phyloP scores from a whole-genome alignment of 192 early-diverging fungal species.

The Chytriomyces hyalinus region DNA sequence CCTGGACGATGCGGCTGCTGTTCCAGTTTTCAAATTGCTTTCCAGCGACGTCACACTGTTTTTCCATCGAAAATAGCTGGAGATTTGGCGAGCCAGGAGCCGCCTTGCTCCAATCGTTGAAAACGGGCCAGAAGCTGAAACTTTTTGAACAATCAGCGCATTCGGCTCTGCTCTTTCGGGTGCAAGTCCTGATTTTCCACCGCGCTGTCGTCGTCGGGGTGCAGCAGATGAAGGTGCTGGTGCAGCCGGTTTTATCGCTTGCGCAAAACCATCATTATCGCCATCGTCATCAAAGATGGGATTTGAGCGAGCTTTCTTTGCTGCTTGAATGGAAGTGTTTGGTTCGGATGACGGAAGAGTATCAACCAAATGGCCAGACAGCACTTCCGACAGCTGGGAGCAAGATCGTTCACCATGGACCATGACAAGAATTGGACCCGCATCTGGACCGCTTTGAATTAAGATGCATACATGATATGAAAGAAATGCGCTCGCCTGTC shows the following conservation, averaged over 20 bases:
- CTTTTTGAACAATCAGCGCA: too few species aligned
- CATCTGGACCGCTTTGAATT: not conserved
- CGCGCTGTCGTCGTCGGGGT: constrained; percentile 17
- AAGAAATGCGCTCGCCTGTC: not conserved
- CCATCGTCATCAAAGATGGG: not conserved
- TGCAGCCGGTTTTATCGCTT: not conserved
- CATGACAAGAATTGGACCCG: constrained; percentile 73
- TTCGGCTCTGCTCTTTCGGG: too few species aligned
- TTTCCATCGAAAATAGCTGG: constrained; percentile 82
- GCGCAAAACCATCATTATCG: not conserved
- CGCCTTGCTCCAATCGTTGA: not conserved
- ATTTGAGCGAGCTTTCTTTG: not conserved
- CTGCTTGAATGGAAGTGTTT: not conserved
- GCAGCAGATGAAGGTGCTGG: not conserved
- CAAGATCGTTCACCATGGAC: constrained; percentile 68
- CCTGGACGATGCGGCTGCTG: constrained; percentile 18
- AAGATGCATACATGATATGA: not conserved
- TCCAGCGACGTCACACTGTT: constrained; percentile 35
- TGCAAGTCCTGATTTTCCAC: constrained; percentile 1
- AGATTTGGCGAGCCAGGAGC: constrained; percentile 55
- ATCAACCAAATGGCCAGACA: constrained; percentile 1
- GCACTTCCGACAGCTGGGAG: constrained; percentile 64
- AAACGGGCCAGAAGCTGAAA: too few species aligned
- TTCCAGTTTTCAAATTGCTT: constrained; percentile 48
- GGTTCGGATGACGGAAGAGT: not conserved